Conservation (phyloP, 192 early-diverging fungal species). For the Linderina pennispora region DNA sequence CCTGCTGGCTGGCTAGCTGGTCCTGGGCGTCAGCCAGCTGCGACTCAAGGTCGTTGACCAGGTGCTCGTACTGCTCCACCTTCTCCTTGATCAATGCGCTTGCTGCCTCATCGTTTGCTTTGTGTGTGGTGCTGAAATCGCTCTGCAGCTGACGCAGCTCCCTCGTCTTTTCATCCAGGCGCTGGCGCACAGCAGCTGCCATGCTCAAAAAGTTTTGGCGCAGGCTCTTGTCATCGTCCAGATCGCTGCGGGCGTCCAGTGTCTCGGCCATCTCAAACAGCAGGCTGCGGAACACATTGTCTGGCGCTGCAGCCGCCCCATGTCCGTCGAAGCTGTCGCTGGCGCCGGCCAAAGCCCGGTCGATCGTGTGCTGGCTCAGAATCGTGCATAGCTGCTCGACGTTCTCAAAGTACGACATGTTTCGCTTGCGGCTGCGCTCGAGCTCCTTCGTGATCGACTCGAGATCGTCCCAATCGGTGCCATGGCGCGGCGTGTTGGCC, state of each 20-base stretch:
- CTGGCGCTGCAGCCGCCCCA: slow-evolving; percentile 1
- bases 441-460: slow-evolving; percentile 32
- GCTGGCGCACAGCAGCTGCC: slow-evolving; percentile 23
- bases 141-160: slow-evolving; percentile 7
- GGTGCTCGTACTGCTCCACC: slow-evolving; percentile 6
- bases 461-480: slow-evolving; percentile 41
- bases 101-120: slow-evolving; percentile 6
- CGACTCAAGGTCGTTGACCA: slow-evolving; percentile 8
- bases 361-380: slow-evolving; percentile 29
- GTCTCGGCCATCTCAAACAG: slow-evolving; percentile 24
- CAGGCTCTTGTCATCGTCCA: slow-evolving; percentile 33
- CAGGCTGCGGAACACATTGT: slow-evolving; percentile 32
- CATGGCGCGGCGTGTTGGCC: slow-evolving; percentile 18
- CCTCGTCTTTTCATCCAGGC: slow-evolving; percentile 13
- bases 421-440: slow-evolving; percentile 14
- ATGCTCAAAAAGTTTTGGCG: slow-evolving; percentile 36
- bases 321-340: not conserved
- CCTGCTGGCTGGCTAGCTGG: slow-evolving; percentile 19
- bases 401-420: slow-evolving; percentile 22
- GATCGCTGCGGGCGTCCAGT: slow-evolving; percentile 17
- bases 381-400: slow-evolving; percentile 25
- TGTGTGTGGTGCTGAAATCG: slow-evolving; percentile 8
- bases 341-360: slow-evolving; percentile 6
- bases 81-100: slow-evolving; percentile 7
- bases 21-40: slow-evolving; percentile 20